Percentiles rank a stretch among this genome's conserved stretches.
phyloP scores from a whole-genome alignment of 345 rosid genomes.

The Bruguiera parviflora region DNA sequence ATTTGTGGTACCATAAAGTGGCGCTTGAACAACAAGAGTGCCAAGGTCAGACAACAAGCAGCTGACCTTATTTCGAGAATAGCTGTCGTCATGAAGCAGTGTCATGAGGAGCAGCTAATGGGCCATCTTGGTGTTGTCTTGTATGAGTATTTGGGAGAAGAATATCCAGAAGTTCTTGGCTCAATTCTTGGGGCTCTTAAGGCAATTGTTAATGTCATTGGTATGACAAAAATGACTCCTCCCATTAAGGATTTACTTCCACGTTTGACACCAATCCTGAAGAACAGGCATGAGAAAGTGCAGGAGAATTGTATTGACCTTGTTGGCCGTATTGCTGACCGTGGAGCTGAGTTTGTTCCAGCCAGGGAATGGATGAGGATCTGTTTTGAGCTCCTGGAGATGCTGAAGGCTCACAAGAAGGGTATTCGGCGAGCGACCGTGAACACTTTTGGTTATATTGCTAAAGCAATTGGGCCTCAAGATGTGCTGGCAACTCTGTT shows the following conservation, averaged over 20 bases:
- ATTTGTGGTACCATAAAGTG: conserved; percentile 99
- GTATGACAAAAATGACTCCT: conserved; percentile 99
- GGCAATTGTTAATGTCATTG: conserved; percentile 96
- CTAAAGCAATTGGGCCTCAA: conserved; percentile 99
- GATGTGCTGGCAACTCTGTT: conserved; percentile 93
- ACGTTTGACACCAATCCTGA: conserved; percentile 89
- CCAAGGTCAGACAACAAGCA: conserved; percentile 98
- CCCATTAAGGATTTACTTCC: conserved; percentile 99
- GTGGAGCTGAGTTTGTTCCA: conserved; percentile 99
- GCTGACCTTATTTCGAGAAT: conserved; percentile 97
- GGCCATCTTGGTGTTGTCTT: conserved; percentile 98
- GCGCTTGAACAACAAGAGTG: conserved; percentile 98
- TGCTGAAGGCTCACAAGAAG: conserved; percentile 99
- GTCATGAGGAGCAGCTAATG: conserved; percentile 98
- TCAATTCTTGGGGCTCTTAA: conserved; percentile 97
- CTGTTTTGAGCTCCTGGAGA: conserved; percentile 95
- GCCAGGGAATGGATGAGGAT: conserved; percentile 99
- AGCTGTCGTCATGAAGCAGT: conserved; percentile 97
- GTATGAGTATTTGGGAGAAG: conserved; percentile 97
- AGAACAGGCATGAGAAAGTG: conserved; percentile 98
- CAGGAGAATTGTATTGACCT: conserved; percentile 99
- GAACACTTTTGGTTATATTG: conserved; percentile 96
- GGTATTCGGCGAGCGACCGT: conserved; percentile 96
- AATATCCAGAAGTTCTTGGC: conserved; percentile 96
- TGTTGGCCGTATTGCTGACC: conserved; percentile 98